Base-by-base conservation (phyloP, 2,329 filamentous ascomycete genomes). In the Penicillium sp. region DNA sequence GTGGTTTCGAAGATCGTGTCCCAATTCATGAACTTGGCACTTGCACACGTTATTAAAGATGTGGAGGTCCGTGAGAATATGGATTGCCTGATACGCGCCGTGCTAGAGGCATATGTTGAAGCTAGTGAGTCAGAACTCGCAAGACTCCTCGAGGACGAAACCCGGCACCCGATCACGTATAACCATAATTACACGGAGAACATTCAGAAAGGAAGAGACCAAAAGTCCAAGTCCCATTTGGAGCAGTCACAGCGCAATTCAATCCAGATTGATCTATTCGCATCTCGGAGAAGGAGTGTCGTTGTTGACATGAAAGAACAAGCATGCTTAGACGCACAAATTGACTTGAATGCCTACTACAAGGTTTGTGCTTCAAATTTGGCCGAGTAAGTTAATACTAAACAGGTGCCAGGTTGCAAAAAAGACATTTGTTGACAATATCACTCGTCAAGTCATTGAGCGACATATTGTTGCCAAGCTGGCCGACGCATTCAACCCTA, bases 141-240 rank as follows among this genome's bases (percentile, higher is more conserved):
- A 26, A 57, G 51, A 19, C 27, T 65, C 7, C 47, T 59, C 8
- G 26, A 38, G 2, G 62, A 63, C 41, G 61, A 63, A 44, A 49
- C 45, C 3, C 41, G 63, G 1, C 60, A 64, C n/a, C 61, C 62
- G 1, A 61, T 70, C 11, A 70, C 67, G 4, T 70, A 65, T 46
- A 70, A 70, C 43, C 60, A 67, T 55, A 68, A 68, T 47, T 69
- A 68, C 27, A 70, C 60, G 14, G 26, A 44, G 2, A 44, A 44
- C 10, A 44, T 44, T 11, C 14, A 44, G 19, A 42, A 42, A 27
- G 39, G 10, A n/a, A 26, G 39, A 27, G 13, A 27, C 29, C 23
- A 42, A 9, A 13, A 11, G 10, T 42, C 4, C 19, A 42, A 29
- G 10, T 4, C 13, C 2, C 19, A 27, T 7, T n/a, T 42, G n/a